Conservation (phyloP, 495 filamentous ascomycete species). For the Neurospora hispaniola region DNA sequence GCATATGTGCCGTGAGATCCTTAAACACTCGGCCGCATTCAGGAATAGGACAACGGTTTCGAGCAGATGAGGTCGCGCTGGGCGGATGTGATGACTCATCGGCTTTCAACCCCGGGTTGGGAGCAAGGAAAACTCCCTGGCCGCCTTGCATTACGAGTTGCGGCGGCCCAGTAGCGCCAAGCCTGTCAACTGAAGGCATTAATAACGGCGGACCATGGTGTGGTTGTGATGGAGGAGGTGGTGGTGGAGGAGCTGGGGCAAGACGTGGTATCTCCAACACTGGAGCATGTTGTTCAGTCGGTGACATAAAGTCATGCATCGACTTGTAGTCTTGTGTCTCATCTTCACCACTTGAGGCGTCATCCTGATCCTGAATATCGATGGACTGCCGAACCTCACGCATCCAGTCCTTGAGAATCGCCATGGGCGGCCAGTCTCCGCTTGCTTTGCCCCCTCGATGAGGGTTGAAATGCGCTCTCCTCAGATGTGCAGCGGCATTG, state of each 20-base stretch:
- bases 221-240: conserved; percentile 40
- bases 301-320: conserved; percentile 29
- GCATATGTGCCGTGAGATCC: conserved; percentile 89
- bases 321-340: conserved; percentile 31
- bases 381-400: conserved; percentile 50
- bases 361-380: conserved; percentile 36
- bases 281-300: conserved; percentile 26
- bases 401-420: conserved; percentile 80
- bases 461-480: conserved; percentile 77
- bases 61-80: conserved; percentile 18
- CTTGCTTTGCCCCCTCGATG: conserved; percentile 76
- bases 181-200: conserved; percentile 18
- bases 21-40: conserved; percentile 90
- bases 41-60: conserved; percentile 63
- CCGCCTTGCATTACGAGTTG: conserved; percentile 16
- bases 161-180: conserved; percentile 8
- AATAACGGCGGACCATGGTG: conserved; percentile 15
- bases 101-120: conserved; percentile 28
- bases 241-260: conserved; percentile 36
- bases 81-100: conserved; percentile 52
- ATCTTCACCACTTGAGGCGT: conserved; percentile 36
- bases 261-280: conserved; percentile 31
- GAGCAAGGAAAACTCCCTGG: conserved; percentile 30
- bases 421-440: conserved; percentile 77
- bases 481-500: conserved; percentile 87